Evolutionary conservation across 2,329 filamentous ascomycete genomes (phyloP).

Genomic region (Trichoderma sp.): DNA sequence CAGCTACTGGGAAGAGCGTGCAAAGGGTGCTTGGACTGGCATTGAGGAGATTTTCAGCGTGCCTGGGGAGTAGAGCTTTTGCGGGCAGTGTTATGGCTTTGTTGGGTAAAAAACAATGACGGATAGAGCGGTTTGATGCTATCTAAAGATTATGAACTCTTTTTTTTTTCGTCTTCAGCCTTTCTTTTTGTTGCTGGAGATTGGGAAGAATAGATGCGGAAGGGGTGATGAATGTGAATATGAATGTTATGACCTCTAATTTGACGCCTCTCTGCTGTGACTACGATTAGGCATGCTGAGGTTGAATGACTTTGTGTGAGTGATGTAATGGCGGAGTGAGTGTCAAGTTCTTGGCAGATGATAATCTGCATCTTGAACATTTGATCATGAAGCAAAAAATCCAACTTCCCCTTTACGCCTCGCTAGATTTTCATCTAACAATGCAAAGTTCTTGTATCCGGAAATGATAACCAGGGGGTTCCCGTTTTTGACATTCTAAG

Average conservation of each 20-base stretch:
- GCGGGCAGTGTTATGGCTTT: constrained; percentile 12
- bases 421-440: not conserved
- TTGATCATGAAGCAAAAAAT: not conserved
- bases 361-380: not conserved
- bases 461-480: not conserved
- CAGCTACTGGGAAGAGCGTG: constrained; percentile 89
- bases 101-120: constrained; percentile 6
- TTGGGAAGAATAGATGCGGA: not conserved
- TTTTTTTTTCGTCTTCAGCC: not conserved
- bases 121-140: not conserved
- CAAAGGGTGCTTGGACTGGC: constrained; percentile 62
- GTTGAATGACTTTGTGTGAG: too few species aligned
- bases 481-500: not conserved
- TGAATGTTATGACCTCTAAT: not conserved
- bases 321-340: not conserved
- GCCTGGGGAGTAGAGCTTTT: constrained; percentile 27
- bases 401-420: not conserved
- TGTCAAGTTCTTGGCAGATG: constrained; percentile 5
- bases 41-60: constrained; percentile 51
- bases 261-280: not conserved
- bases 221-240: not conserved
- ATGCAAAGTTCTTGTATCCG: not conserved
- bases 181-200: not conserved
- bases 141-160: not conserved
- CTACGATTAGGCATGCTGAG: not conserved